These are phyloP conservation scores for Clarireedia hainanense DNA, from an alignment of 2,329 filamentous ascomycete species.

Conservation along the genomic window DNA sequence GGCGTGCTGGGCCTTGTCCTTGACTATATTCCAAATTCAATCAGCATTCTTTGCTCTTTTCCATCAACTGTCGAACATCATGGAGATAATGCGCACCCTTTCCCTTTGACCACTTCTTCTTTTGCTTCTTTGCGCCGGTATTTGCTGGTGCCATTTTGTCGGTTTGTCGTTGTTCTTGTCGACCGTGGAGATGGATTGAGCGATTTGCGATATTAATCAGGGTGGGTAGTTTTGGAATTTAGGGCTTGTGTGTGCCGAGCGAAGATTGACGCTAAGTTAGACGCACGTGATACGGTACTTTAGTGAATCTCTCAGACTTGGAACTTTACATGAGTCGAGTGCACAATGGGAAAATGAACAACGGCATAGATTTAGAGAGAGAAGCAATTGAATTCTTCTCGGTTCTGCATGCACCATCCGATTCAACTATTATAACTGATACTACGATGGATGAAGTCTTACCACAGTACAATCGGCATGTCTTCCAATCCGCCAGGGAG, in stretches of 20 bases:
- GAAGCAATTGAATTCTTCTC: too few species aligned
- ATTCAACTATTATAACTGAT: too few species aligned
- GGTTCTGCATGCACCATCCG: too few species aligned
- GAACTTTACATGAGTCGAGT: background rate
- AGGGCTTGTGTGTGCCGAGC: conserved; percentile 11
- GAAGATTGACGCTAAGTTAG: conserved; percentile 1
- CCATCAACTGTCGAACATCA: background rate
- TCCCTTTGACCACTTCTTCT: conserved; percentile 61
- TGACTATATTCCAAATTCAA: conserved; percentile 55
- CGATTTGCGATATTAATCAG: conserved; percentile 1
- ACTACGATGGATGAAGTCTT: too few species aligned
- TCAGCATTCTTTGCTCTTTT: background rate
- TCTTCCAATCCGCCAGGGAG: too few species aligned
- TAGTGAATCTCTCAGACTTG: background rate
- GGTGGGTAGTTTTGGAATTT: conserved; percentile 9
- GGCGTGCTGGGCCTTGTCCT: conserved; percentile 99
- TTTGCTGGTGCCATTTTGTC: conserved; percentile 39
- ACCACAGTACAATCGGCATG: too few species aligned
- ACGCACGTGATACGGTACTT: background rate
- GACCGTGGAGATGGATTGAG: conserved; percentile 4
- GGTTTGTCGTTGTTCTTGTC: conserved; percentile 11
- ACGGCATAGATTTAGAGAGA: too few species aligned
- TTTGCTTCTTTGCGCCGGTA: conserved; percentile 69
- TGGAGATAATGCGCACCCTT: conserved; percentile 38
- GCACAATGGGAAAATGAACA: too few species aligned